Evolutionary conservation across 2,329 filamentous ascomycete species (phyloP).

Genomic region (Trichophyton simii): DNA sequence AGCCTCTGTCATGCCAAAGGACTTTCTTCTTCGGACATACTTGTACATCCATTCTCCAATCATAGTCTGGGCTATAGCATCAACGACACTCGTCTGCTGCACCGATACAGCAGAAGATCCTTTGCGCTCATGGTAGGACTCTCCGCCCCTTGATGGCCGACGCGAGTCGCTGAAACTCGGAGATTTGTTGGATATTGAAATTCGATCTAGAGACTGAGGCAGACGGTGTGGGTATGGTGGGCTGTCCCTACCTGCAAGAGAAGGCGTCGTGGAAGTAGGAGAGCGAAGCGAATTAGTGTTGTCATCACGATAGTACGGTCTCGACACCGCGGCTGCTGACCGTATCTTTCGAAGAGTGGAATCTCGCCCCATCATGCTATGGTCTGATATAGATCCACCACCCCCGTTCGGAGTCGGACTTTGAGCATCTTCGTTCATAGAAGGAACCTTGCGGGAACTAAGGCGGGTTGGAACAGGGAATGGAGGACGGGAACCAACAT

Average conservation of each 20-base stretch:
- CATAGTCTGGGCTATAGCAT: conserved; percentile 96
- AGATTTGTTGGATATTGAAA: conserved; percentile 40
- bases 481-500: conserved; percentile 45
- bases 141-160: conserved; percentile 17
- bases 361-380: conserved; percentile 41
- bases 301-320: conserved; percentile 25
- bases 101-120: conserved; percentile 44
- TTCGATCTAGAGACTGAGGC: conserved; percentile 59
- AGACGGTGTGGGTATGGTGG: conserved; percentile 45
- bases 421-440: conserved; percentile 60
- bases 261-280: conserved; percentile 48
- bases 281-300: conserved; percentile 27
- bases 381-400: conserved; percentile 40
- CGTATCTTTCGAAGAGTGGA: conserved; percentile 64
- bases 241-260: conserved; percentile 56
- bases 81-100: conserved; percentile 70
- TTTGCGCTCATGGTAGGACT: conserved; percentile 23
- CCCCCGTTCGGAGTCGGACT: conserved; percentile 57
- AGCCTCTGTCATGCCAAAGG: conserved; percentile 58
- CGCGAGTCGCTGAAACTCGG: conserved; percentile 16
- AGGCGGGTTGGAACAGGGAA: conserved; percentile 85
- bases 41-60: conserved; percentile 61
- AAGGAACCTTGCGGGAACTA: conserved; percentile 64
- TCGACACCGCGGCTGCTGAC: conserved; percentile 62
- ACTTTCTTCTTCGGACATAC: conserved; percentile 53